Evolutionary conservation across 23 red algal species (phyloP), one percentile per base, ranked within the genome.

Genomic region (Agarophyton chilense): DNA sequence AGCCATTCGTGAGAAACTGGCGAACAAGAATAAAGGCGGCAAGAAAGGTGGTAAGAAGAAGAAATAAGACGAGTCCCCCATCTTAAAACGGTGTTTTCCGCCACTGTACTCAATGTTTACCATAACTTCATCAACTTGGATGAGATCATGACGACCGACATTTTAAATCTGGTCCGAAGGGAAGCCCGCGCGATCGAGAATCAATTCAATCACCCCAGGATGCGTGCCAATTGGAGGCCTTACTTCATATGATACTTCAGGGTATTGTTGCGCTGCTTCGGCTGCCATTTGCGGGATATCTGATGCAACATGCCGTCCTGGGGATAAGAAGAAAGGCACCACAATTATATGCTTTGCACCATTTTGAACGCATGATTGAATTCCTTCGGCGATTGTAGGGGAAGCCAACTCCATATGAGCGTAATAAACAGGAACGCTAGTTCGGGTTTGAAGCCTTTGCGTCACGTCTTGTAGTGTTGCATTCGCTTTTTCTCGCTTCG

Each of bases 331-430:
- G 76, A 94, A 95, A n/a, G 96, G 96, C 35, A 94, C 77, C 12
- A 98, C 82, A 72, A 92, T 79, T 45, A 98, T 77, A 44, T 93
- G 91, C 41, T 67, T 54, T 10, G 96, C 96, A 36, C 88, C 88
- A 14, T 44, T 76, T 44, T 82, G 58, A 32, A 93, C 96, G 52
- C 84, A 90, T 11, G 17, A 29, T 22, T 72, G 66, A 12, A 98
- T 70, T 46, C 83, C 92, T 28, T 98, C 83, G 57, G 77, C 64
- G 40, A 98, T 90, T 60, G 88, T 71, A 62, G 96, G 96, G 21
- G 67, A 18, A 10, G 92, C 92, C 45, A 98, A 73, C 61, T 98
- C 96, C 96, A 98, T 98, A 77, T 98, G 96, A 54, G 96, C 96
- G 18, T 32, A 72, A 81, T 86, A 91, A 76, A 98, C 92, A 56